Evolutionary conservation across 2,329 filamentous ascomycete genomes (phyloP).

Genomic region (Aspergillus fischeri): DNA sequence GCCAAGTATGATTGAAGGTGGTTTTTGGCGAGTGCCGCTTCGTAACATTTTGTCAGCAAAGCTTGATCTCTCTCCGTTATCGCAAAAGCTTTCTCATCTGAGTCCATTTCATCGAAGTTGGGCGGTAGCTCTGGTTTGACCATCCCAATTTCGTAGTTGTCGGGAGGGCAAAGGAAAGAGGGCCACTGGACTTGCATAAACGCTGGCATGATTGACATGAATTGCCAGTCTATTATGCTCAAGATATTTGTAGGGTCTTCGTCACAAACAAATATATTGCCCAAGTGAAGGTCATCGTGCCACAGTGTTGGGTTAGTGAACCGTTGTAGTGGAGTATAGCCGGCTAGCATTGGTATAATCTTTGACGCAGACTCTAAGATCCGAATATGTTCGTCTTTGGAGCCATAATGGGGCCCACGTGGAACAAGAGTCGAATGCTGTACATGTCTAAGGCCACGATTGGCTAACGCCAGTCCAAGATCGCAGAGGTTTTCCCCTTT

Average conservation of each 20-base stretch:
- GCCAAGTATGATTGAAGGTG: constrained; percentile 12
- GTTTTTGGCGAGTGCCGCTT: constrained; percentile 15
- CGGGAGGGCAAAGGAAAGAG: constrained; percentile 12
- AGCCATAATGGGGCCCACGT: constrained; percentile 10
- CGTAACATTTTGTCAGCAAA: constrained; percentile 17
- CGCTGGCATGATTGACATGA: constrained; percentile 14
- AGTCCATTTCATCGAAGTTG: constrained; percentile 15
- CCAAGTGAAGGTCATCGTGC: constrained; percentile 18
- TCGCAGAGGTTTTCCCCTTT: constrained; percentile 8
- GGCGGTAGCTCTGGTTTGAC: constrained; percentile 16
- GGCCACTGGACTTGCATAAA: constrained; percentile 17
- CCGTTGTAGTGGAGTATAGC: not conserved
- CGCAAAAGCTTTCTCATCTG: constrained; percentile 15
- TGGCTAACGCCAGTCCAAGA: constrained; percentile 6
- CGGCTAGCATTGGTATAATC: constrained; percentile 5
- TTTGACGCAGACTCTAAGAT: constrained; percentile 3
- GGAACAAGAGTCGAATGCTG: constrained; percentile 1
- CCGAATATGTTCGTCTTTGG: constrained; percentile 7
- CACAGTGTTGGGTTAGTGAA: constrained; percentile 13
- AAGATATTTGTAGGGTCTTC: constrained; percentile 14
- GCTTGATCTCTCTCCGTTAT: constrained; percentile 14
- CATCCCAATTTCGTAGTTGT: constrained; percentile 14
- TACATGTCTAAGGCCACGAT: constrained; percentile 8
- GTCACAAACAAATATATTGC: constrained; percentile 20
- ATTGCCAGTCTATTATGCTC: constrained; percentile 20